Evolutionary conservation across 176 grass and related monocot species (phyloP).

Genomic region (Aechmea fasciata): DNA sequence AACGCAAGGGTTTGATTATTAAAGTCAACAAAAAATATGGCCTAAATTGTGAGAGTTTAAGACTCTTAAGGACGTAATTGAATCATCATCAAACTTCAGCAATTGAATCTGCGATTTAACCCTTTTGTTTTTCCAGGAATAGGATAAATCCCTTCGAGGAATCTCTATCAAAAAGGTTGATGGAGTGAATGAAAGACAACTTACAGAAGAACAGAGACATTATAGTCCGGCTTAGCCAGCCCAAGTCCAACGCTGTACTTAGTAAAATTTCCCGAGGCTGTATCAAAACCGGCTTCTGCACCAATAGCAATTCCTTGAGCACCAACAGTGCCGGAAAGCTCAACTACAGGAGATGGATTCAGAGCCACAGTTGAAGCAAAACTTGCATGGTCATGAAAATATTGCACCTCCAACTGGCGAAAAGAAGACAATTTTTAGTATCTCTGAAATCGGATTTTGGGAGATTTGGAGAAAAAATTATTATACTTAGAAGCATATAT

Average conservation of each 20-base stretch:
- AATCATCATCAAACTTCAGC: too few relatives aligned
- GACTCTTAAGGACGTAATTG: too few relatives aligned
- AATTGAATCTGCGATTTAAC: background rate
- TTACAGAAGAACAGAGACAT: conserved; percentile 66
- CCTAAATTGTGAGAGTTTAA: too few relatives aligned
- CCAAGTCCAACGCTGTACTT: conserved; percentile 75
- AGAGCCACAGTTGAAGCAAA: conserved; percentile 48
- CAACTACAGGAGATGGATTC: conserved; percentile 70
- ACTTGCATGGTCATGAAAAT: conserved; percentile 70
- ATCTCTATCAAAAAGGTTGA: conserved; percentile 5
- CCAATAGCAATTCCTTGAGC: conserved; percentile 55
- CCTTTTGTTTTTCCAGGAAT: background rate
- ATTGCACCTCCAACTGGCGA: conserved; percentile 76
- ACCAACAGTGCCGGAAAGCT: conserved; percentile 67
- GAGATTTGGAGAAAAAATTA: too few relatives aligned
- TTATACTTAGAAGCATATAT: too few relatives aligned
- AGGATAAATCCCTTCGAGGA: background rate
- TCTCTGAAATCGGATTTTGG: background rate
- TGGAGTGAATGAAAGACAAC: conserved; percentile 16
- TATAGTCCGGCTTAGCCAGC: conserved; percentile 73
- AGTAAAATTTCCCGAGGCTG: conserved; percentile 56
- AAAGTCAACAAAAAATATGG: too few relatives aligned
- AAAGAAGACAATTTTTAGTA: background rate
- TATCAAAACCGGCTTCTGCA: conserved; percentile 79
- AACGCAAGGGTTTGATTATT: too few relatives aligned